Evolutionary conservation across 163 green algal genomes (phyloP), one percentile per base, ranked within the genome.

Genomic region (Trebouxia gelatinosa): DNA sequence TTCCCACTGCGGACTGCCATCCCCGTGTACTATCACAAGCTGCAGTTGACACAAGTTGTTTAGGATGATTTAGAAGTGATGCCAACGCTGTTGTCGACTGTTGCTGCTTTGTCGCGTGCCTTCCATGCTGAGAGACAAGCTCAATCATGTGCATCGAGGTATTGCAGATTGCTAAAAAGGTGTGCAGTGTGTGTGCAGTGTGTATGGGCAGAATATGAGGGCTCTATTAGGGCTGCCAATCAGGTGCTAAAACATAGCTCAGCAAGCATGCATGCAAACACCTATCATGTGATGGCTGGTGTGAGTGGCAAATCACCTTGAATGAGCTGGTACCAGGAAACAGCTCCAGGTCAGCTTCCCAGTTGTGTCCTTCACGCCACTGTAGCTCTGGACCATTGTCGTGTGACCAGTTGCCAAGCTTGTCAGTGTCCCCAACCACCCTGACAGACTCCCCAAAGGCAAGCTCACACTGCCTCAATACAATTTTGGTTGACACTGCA

Each of bases 341-440:
- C 6, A 76, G 32, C 31, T 76, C 68, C 32, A 76, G 46, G 19
- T 62, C 32, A 23, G 46, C 40, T n/a, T 43, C 40, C 68, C 68
- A 76, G 31, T 76, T 43, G n/a, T 76, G 68, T 11, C 68, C 68
- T 61, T 76, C 68, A 26, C 39, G 46, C 68, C 68, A 76, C 28
- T 76, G 40, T 6, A 76, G 68, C 68, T 76, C 40, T 40, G 43
- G 68, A 32, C 28, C 68, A 23, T 76, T 43, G 6, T 6, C 40
- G 43, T 31, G 39, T 2, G 61, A 39, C 68, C 68, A 76, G 16
- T 23, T 40, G 13, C 68, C 68, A 31, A 76, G 46, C 28, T 31
- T 17, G 29, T 61, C 68, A n/a, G 46, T 40, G 28, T 76, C 68
- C 3, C 68, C 68, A 64, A 76, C 68, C 43, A 43, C 68, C 28